These are phyloP conservation scores for Clavispora fructus DNA, from an alignment of 805 yeast species.

Conservation along the genomic window DNA sequence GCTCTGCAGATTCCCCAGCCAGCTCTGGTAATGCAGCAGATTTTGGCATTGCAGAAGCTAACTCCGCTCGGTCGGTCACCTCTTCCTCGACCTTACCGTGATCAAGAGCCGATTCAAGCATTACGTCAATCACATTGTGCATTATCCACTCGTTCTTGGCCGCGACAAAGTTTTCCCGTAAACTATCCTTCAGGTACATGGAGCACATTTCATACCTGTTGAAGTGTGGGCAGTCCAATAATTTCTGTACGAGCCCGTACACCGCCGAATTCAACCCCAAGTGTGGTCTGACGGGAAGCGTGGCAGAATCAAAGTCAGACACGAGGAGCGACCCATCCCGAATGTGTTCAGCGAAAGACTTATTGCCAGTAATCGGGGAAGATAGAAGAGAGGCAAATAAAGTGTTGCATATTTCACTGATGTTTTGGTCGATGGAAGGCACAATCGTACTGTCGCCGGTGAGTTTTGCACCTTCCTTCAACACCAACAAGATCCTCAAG, in stretches of 20 bases:
- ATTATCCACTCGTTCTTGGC: constrained; percentile 30
- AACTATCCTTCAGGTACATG: constrained; percentile 18
- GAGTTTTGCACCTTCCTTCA: neutral
- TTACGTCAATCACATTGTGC: neutral
- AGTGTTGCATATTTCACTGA: neutral
- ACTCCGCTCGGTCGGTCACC: too few relatives aligned
- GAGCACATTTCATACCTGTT: constrained; percentile 10
- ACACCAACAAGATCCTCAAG: neutral
- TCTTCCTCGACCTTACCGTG: too few relatives aligned
- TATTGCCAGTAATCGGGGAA: neutral
- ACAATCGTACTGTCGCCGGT: neutral
- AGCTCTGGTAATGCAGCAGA: too few relatives aligned
- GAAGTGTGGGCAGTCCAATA: constrained; percentile 6
- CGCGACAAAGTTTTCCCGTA: constrained; percentile 15
- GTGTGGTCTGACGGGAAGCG: constrained; percentile 12
- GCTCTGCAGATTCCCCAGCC: neutral
- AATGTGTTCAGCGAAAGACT: neutral
- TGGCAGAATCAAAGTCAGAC: constrained; percentile 3
- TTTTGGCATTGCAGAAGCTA: too few relatives aligned
- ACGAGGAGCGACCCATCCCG: neutral
- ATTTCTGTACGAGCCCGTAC: constrained; percentile 4
- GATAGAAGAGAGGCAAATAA: neutral
- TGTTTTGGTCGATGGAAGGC: neutral
- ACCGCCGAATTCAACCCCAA: constrained; percentile 7
- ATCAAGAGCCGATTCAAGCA: neutral